Evolutionary conservation across 2,329 filamentous ascomycete genomes (phyloP).

Genomic region (Pyrenophora graminea): DNA sequence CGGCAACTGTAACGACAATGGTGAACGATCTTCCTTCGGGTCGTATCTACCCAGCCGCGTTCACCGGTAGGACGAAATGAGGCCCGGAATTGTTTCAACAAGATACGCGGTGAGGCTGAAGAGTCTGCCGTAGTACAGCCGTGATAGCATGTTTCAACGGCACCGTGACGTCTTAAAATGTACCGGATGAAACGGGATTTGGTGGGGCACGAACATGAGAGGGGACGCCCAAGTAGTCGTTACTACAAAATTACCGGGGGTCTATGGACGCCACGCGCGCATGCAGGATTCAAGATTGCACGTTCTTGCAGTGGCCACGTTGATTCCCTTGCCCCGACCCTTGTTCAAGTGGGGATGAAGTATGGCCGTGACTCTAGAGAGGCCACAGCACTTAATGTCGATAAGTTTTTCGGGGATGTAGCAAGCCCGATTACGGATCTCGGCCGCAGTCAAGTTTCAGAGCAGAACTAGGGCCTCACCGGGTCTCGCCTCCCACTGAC

Average conservation of each 20-base stretch:
- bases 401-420: not conserved
- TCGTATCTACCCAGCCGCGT: not conserved
- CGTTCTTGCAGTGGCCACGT: conserved; percentile 1
- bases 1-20: conserved; percentile 8
- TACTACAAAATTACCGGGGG: not conserved
- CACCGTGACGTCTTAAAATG: conserved; percentile 15
- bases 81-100: conserved; percentile 6
- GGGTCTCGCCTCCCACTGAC: not conserved
- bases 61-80: not conserved
- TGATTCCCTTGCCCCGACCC: not conserved
- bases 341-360: not conserved
- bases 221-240: conserved; percentile 4
- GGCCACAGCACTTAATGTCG: not conserved
- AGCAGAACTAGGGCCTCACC: conserved; percentile 1
- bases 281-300: conserved; percentile 1
- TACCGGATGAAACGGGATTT: conserved; percentile 13
- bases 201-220: conserved; percentile 16
- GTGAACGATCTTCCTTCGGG: conserved; percentile 3
- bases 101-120: conserved; percentile 11
- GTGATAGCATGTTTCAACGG: conserved; percentile 32
- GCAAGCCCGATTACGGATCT: not conserved
- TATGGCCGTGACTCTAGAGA: not conserved
- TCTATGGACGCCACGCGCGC: not conserved
- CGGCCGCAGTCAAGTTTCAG: conserved; percentile 16
- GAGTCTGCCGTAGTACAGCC: conserved; percentile 13